Percentiles rank a stretch among this genome's conserved stretches.
Evolutionary conservation across 257 asterid genomes (phyloP).

Genomic region (Dorcoceras hygrometricum): DNA sequence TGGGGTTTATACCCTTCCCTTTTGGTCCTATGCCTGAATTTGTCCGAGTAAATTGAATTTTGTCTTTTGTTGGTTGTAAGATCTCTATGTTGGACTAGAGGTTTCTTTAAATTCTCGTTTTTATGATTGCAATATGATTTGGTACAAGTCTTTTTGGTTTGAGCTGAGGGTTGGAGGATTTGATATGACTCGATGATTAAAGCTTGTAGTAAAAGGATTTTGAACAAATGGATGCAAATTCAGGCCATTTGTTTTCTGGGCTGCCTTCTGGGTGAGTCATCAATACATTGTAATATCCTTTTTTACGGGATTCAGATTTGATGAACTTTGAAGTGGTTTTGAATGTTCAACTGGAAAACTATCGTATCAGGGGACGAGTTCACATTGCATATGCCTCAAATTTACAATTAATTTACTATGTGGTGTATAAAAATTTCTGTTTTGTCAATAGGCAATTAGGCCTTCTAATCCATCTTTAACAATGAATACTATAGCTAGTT

Average conservation of each 20-base stretch:
- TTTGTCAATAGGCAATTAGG: no score
- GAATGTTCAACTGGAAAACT: no score
- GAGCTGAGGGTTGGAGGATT: slow-evolving; percentile 11
- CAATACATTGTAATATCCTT: no score
- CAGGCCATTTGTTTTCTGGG: neutral
- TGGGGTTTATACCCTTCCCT: slow-evolving; percentile 3
- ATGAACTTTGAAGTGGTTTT: neutral
- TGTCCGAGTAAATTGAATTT: neutral
- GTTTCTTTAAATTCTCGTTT: slow-evolving; percentile 1
- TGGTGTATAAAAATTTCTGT: neutral
- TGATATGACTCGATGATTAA: slow-evolving; percentile 7
- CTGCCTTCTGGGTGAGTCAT: no score
- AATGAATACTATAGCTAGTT: neutral
- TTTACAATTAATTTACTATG: neutral
- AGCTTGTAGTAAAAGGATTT: neutral
- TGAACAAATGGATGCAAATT: neutral
- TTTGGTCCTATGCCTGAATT: neutral
- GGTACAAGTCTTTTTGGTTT: slow-evolving; percentile 4
- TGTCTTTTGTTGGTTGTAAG: slow-evolving; percentile 7
- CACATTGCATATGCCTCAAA: neutral
- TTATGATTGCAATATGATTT: slow-evolving; percentile 16
- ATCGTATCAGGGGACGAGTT: neutral
- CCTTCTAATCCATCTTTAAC: no score
- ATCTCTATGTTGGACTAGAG: neutral
- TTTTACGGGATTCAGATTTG: neutral